phyloP scores from a whole-genome alignment of 352 stramenopile genomes.

The Globisporangium splendens region DNA sequence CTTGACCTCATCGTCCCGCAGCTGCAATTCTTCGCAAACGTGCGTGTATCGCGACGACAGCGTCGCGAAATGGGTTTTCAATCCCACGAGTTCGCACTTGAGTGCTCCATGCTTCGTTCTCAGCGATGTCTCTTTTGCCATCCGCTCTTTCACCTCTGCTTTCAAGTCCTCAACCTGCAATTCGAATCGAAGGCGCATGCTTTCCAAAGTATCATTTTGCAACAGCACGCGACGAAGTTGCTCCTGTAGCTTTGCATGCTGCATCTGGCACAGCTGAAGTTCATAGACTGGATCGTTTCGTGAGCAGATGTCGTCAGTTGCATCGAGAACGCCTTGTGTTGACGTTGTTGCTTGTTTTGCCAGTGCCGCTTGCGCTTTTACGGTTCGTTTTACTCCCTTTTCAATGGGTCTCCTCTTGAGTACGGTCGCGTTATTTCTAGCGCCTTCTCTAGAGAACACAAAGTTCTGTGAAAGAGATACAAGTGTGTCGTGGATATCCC shows the following conservation, averaged over 20 bases:
- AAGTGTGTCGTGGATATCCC: slow-evolving; percentile 37
- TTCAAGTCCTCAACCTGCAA: slow-evolving; percentile 32
- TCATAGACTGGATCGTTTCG: not conserved
- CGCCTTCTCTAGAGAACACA: not conserved
- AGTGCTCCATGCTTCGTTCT: slow-evolving; percentile 21
- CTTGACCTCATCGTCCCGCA: slow-evolving; percentile 18
- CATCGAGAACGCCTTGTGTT: too few relatives aligned
- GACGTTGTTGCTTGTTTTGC: too few relatives aligned
- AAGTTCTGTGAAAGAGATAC: slow-evolving; percentile 25
- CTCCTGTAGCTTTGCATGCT: slow-evolving; percentile 30
- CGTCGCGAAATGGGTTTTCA: slow-evolving; percentile 25
- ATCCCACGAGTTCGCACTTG: slow-evolving; percentile 25
- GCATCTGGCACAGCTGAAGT: slow-evolving; percentile 20
- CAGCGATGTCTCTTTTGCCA: slow-evolving; percentile 23
- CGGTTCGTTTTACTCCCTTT: not conserved
- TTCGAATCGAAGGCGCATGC: slow-evolving; percentile 36
- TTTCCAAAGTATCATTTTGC: slow-evolving; percentile 49
- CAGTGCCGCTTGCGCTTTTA: too few relatives aligned
- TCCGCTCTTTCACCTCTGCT: slow-evolving; percentile 28
- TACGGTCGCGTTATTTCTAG: not conserved
- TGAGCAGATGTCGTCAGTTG: not conserved
- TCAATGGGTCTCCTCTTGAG: slow-evolving; percentile 9
- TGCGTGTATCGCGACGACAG: slow-evolving; percentile 34
- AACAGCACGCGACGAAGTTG: slow-evolving; percentile 28
- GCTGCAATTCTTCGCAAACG: slow-evolving; percentile 26